Evolutionary conservation across 2,329 filamentous ascomycete species (phyloP).

Genomic region (Phialophora macrospora): DNA sequence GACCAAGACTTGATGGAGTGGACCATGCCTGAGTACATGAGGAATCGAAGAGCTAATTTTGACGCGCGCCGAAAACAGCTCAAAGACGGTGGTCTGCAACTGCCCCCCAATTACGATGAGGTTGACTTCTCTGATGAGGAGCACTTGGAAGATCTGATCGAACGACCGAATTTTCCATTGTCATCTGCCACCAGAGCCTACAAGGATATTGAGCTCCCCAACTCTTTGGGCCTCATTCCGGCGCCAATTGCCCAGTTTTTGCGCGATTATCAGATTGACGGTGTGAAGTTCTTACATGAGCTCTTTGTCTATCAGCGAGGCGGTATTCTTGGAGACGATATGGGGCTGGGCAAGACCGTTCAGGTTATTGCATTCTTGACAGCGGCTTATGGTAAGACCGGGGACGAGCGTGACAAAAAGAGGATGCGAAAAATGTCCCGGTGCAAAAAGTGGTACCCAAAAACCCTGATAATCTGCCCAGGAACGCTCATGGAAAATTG

Average conservation of each 20-base stretch:
- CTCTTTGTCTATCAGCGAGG: conserved; percentile 90
- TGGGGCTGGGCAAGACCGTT: conserved; percentile 96
- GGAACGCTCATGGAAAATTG: conserved; percentile 89
- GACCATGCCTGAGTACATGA: conserved; percentile 73
- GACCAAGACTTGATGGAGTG: conserved; percentile 62
- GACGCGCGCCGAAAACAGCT: conserved; percentile 65
- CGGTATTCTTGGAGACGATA: conserved; percentile 91
- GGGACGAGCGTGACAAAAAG: conserved; percentile 81
- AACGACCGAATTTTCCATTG: conserved; percentile 71
- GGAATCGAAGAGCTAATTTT: conserved; percentile 69
- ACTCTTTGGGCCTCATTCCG: conserved; percentile 81
- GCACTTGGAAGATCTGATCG: conserved; percentile 63
- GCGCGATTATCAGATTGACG: conserved; percentile 86
- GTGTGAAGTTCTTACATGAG: conserved; percentile 82
- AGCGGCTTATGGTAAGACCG: conserved; percentile 91
- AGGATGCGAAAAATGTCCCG: conserved; percentile 85
- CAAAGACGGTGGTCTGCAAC: conserved; percentile 69
- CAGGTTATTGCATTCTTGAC: conserved; percentile 93
- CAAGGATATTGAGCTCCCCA: conserved; percentile 73
- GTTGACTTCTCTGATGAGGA: conserved; percentile 78
- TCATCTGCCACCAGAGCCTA: conserved; percentile 70
- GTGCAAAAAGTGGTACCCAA: conserved; percentile 74
- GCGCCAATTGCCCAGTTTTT: conserved; percentile 89
- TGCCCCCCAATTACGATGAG: conserved; percentile 77
- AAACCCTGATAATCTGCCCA: conserved; percentile 83